Evolutionary conservation across 75 land plant species (phyloP).

Genomic region (Larix kaempferi): DNA sequence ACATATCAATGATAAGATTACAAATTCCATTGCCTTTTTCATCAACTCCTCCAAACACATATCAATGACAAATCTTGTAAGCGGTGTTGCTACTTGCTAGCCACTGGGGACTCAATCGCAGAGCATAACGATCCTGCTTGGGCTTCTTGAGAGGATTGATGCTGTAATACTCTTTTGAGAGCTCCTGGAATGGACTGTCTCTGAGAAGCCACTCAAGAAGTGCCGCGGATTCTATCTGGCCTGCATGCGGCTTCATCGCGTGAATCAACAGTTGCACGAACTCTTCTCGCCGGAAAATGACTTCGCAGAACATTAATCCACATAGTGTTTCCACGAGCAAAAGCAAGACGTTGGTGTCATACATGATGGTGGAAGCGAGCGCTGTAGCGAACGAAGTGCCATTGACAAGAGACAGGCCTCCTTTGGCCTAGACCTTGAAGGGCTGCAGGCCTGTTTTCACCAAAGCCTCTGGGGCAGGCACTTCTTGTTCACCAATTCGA

Average conservation of each 20-base stretch:
- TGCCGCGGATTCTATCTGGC: slow-evolving; percentile 85
- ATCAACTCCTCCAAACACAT: too few species aligned
- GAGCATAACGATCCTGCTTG: slow-evolving; percentile 83
- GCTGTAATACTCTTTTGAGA: slow-evolving; percentile 51
- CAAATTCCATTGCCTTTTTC: too few species aligned
- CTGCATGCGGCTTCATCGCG: slow-evolving; percentile 48
- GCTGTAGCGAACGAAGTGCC: slow-evolving; percentile 80
- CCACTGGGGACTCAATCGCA: slow-evolving; percentile 84
- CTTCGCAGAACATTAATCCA: slow-evolving; percentile 58
- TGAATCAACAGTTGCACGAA: slow-evolving; percentile 47
- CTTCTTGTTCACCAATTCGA: slow-evolving; percentile 25
- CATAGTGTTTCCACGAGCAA: slow-evolving; percentile 43
- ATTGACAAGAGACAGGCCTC: slow-evolving; percentile 69
- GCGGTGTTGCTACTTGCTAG: too few species aligned
- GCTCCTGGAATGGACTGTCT: slow-evolving; percentile 63
- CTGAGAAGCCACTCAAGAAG: slow-evolving; percentile 71
- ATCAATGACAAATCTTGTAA: too few species aligned
- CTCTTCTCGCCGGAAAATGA: slow-evolving; percentile 41
- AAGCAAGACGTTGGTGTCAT: slow-evolving; percentile 52
- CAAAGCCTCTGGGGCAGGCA: slow-evolving; percentile 40
- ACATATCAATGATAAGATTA: too few species aligned
- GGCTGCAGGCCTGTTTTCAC: slow-evolving; percentile 13
- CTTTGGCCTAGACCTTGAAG: slow-evolving; percentile 65
- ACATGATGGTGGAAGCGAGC: slow-evolving; percentile 58
- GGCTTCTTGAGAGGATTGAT: slow-evolving; percentile 77